Percentiles rank a stretch among this genome's conserved stretches.
phyloP scores from a whole-genome alignment of 1,139 yeast species.

The Chernovozyma sophiae-reginae region DNA sequence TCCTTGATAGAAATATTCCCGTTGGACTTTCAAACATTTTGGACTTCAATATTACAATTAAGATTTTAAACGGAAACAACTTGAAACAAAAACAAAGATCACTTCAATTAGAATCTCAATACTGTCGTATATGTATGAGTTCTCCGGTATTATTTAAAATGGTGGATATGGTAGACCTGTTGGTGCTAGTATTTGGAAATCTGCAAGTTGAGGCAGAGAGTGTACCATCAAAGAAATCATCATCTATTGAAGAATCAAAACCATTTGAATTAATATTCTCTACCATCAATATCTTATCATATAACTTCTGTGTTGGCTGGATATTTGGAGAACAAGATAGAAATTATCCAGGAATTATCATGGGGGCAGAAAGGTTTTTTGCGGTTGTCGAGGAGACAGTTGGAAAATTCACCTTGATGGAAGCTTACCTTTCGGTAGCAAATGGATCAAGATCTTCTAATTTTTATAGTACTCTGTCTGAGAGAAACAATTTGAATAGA shows the following conservation, averaged over 20 bases:
- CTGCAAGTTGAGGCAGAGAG: not conserved
- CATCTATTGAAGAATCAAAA: not conserved
- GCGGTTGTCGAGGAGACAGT: constrained; percentile 56
- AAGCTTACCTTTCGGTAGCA: constrained; percentile 64
- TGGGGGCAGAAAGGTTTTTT: constrained; percentile 71
- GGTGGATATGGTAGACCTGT: constrained; percentile 19
- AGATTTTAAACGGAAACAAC: constrained; percentile 31
- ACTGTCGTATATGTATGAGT: constrained; percentile 54
- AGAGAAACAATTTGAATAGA: constrained; percentile 48
- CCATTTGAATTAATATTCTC: constrained; percentile 13
- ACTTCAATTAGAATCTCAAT: constrained; percentile 55
- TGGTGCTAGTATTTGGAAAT: not conserved
- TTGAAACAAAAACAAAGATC: constrained; percentile 26
- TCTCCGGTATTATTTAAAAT: constrained; percentile 46
- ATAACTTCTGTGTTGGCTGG: constrained; percentile 76
- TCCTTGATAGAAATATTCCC: constrained; percentile 33
- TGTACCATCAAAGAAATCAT: not conserved
- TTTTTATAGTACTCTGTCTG: constrained; percentile 47
- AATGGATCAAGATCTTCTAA: constrained; percentile 52
- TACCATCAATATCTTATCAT: constrained; percentile 57
- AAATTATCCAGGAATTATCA: constrained; percentile 61
- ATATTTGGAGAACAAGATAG: constrained; percentile 45
- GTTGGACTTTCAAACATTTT: constrained; percentile 44
- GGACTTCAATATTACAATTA: constrained; percentile 37
- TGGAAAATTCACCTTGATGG: constrained; percentile 63